Evolutionary conservation across 352 stramenopile species (phyloP).

Genomic region (Pythium vanterpoolii): DNA sequence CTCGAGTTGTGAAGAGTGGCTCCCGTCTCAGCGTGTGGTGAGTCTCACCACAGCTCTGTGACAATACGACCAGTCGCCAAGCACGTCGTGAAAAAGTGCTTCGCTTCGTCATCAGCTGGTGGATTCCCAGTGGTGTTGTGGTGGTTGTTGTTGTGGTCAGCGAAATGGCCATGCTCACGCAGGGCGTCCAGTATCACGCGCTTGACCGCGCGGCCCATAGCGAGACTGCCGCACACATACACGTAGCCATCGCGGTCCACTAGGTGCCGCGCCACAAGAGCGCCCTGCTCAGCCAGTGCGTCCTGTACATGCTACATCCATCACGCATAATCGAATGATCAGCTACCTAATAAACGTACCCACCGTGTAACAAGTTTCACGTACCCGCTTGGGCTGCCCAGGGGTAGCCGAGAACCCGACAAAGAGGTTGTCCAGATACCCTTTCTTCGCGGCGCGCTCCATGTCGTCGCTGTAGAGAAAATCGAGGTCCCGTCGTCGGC

Average conservation of each 20-base stretch:
- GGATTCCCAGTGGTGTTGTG: neutral
- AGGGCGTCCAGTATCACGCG: conserved; percentile 50
- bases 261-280: conserved; percentile 55
- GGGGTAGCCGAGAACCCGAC: conserved; percentile 57
- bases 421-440: conserved; percentile 50
- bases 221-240: conserved; percentile 75
- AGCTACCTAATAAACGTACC: neutral
- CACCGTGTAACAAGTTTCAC: conserved; percentile 8
- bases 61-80: conserved; percentile 45
- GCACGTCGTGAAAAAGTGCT: conserved; percentile 43
- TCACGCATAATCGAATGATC: neutral
- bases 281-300: conserved; percentile 47
- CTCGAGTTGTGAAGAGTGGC: neutral
- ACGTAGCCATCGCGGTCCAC: conserved; percentile 55
- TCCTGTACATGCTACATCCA: conserved; percentile 69
- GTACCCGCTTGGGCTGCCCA: conserved; percentile 41
- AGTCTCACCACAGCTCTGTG: conserved; percentile 68
- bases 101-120: conserved; percentile 28
- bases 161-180: conserved; percentile 31
- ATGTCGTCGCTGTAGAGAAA: conserved; percentile 76
- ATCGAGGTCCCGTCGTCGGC: conserved; percentile 49
- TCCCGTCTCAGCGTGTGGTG: conserved; percentile 2
- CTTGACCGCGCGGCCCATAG: conserved; percentile 78
- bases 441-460: conserved; percentile 27
- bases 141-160: conserved; percentile 9